Evolutionary conservation across 495 filamentous ascomycete genomes (phyloP).

Genomic region (Penicillium flavigenum): DNA sequence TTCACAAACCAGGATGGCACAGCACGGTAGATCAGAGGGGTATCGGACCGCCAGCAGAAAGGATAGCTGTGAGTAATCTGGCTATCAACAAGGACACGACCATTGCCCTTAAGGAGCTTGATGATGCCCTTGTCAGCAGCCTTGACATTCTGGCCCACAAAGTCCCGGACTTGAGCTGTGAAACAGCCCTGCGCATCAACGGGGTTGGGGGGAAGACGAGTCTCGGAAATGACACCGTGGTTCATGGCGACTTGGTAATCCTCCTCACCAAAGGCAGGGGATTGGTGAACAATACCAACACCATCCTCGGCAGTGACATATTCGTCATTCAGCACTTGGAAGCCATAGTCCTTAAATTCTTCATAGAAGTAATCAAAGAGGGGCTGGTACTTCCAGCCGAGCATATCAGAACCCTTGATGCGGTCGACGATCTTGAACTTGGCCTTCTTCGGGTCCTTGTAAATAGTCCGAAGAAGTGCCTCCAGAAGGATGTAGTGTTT

Average conservation of each 20-base stretch:
- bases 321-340: constrained; percentile 78
- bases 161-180: constrained; percentile 78
- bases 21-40: constrained; percentile 89
- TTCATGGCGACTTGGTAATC: constrained; percentile 87
- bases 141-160: constrained; percentile 89
- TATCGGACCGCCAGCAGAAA: constrained; percentile 94
- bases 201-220: constrained; percentile 82
- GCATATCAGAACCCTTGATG: constrained; percentile 81
- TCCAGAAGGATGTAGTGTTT: constrained; percentile 90
- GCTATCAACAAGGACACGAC: constrained; percentile 80
- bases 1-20: constrained; percentile 97
- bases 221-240: constrained; percentile 72
- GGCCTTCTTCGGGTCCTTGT: constrained; percentile 97
- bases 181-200: constrained; percentile 81
- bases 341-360: constrained; percentile 85
- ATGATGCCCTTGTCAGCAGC: constrained; percentile 93
- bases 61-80: constrained; percentile 94
- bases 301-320: constrained; percentile 94
- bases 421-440: constrained; percentile 86
- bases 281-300: constrained; percentile 93
- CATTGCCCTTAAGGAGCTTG: constrained; percentile 78
- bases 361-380: constrained; percentile 93
- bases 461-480: constrained; percentile 77
- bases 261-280: constrained; percentile 94
- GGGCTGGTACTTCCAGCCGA: constrained; percentile 89